These are phyloP conservation scores for Amanita jacksonii DNA, from an alignment of 768 basidiomycete species.

Conservation along the genomic window DNA sequence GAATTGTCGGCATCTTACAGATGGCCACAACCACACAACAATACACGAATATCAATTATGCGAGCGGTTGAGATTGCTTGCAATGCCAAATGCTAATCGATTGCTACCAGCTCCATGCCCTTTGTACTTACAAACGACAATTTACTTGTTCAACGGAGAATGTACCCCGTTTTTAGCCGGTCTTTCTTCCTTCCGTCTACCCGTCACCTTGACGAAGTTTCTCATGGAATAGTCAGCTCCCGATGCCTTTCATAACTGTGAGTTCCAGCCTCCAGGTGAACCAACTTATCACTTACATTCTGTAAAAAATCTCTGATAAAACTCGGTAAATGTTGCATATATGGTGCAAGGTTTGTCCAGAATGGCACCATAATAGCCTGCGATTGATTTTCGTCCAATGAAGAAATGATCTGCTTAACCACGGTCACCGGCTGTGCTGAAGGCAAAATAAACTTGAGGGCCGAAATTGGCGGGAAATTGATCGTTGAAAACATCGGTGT, in stretches of 20 bases:
- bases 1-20: too few species aligned
- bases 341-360: conserved; percentile 52
- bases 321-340: conserved; percentile 52
- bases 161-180: conserved; percentile 9
- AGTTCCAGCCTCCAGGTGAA: conserved; percentile 22
- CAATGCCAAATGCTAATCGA: too few species aligned
- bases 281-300: conserved; percentile 32
- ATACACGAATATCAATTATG: too few species aligned
- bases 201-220: conserved; percentile 56
- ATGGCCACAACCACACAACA: too few species aligned
- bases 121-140: neutral
- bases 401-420: conserved; percentile 74
- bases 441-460: conserved; percentile 71
- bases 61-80: too few species aligned
- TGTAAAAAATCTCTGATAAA: conserved; percentile 67
- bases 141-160: neutral
- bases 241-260: conserved; percentile 36
- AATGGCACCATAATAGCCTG: conserved; percentile 65
- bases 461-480: conserved; percentile 34
- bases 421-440: conserved; percentile 62
- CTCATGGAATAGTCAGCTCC: conserved; percentile 66
- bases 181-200: conserved; percentile 47
- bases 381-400: conserved; percentile 74
- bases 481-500: conserved; percentile 71
- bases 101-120: too few species aligned